phyloP scores from a whole-genome alignment of 1,284 basidiomycete species.

The Farysia itapuensis region DNA sequence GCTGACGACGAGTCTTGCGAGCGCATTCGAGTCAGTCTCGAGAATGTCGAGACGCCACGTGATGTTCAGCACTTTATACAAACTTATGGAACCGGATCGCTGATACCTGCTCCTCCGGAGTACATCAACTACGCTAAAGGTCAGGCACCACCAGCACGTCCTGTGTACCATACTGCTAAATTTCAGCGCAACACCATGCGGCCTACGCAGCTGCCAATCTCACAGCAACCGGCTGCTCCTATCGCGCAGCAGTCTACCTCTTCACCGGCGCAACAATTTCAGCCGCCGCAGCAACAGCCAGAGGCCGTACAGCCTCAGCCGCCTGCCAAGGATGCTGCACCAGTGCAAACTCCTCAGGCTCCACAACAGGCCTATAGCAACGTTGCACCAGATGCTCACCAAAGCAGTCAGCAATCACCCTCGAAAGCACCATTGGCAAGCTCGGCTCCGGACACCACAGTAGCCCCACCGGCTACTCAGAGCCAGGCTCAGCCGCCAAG shows the following conservation, averaged over 20 bases:
- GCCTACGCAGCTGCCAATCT: conserved; percentile 28
- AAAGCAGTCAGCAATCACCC: conserved; percentile 7
- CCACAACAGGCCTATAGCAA: background rate
- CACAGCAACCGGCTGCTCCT: conserved; percentile 7
- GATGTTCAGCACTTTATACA: conserved; percentile 56
- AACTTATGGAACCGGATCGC: conserved; percentile 50
- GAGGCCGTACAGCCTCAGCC: background rate
- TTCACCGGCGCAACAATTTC: conserved; percentile 8
- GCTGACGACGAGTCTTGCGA: conserved; percentile 76
- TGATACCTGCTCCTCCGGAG: conserved; percentile 56
- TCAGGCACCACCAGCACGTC: conserved; percentile 47
- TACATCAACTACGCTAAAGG: conserved; percentile 59
- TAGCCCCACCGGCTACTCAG: conserved; percentile 12
- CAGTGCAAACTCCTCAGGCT: background rate
- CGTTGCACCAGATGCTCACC: background rate
- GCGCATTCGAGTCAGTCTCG: conserved; percentile 53
- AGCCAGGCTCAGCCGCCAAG: conserved; percentile 17
- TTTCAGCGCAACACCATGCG: conserved; percentile 53
- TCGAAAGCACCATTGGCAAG: conserved; percentile 18
- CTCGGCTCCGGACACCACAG: too few relatives aligned
- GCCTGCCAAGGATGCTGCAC: background rate
- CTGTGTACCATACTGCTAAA: conserved; percentile 40
- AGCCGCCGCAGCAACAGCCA: conserved; percentile 8
- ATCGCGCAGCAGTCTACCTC: conserved; percentile 7
- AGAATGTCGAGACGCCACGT: conserved; percentile 50